Conservation (phyloP, 441 rosid genomes). For the Gossypium schwendimanii region DNA sequence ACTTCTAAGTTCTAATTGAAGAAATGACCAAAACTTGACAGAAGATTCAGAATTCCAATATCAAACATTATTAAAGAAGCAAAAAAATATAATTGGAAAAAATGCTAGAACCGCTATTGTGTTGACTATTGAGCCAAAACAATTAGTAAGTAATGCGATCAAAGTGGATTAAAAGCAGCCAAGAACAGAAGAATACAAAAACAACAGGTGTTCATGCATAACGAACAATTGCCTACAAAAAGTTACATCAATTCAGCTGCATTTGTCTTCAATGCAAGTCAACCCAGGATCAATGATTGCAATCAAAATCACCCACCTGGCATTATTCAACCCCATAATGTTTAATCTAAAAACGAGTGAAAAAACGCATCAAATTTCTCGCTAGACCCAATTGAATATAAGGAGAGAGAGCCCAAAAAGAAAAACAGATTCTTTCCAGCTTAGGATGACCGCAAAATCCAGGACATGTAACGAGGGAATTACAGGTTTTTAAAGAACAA, state of each 20-base stretch:
- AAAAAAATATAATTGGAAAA: not conserved
- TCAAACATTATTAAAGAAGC: not conserved
- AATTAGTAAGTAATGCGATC: not conserved
- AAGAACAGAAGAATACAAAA: not conserved
- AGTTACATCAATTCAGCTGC: not conserved
- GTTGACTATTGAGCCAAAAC: not conserved
- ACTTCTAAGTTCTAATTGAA: not conserved
- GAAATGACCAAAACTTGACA: not conserved
- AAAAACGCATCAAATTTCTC: conserved; percentile 19
- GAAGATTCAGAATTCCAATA: conserved; percentile 6
- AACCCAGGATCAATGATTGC: conserved; percentile 1
- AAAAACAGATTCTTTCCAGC: conserved; percentile 33
- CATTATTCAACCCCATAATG: conserved; percentile 24
- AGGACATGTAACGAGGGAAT: conserved; percentile 23
- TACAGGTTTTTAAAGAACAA: conserved; percentile 16
- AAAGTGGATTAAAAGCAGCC: conserved; percentile 2
- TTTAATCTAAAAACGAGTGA: conserved; percentile 21
- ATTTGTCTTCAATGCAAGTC: conserved; percentile 7
- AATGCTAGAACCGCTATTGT: not conserved
- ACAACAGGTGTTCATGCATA: not conserved
- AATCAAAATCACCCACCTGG: conserved; percentile 32
- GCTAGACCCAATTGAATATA: conserved; percentile 16
- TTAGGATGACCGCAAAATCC: conserved; percentile 27
- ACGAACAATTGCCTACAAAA: conserved; percentile 10
- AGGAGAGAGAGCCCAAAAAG: conserved; percentile 13